Conservation (phyloP, 768 basidiomycete genomes). For the Leccinum truebloodii region DNA sequence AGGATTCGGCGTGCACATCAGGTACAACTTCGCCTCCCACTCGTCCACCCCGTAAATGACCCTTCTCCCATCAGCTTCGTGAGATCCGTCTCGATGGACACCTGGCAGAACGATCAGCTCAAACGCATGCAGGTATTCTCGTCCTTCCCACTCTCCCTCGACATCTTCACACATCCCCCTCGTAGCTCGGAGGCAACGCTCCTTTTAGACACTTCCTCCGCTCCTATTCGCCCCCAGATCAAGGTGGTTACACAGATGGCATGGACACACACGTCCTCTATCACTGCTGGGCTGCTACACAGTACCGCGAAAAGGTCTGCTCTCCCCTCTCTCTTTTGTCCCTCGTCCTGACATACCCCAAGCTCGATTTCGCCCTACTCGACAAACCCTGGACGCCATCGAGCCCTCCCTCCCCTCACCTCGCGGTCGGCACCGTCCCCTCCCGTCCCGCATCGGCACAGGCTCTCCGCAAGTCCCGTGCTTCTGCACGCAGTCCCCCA, state of each 20-base stretch:
- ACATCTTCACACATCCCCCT: constrained; percentile 10
- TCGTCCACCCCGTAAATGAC: background rate
- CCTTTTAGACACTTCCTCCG: constrained; percentile 79
- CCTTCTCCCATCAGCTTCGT: constrained; percentile 62
- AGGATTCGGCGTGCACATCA: constrained; percentile 67
- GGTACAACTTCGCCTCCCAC: constrained; percentile 28
- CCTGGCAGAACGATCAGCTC: constrained; percentile 90
- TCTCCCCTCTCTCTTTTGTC: background rate
- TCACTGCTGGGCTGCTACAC: constrained; percentile 90
- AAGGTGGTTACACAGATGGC: constrained; percentile 67
- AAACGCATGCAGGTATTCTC: constrained; percentile 81
- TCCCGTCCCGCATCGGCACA: constrained; percentile 72
- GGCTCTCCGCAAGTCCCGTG: constrained; percentile 85
- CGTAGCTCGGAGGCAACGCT: constrained; percentile 84
- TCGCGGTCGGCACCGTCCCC: constrained; percentile 40
- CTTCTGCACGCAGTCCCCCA: constrained; percentile 56
- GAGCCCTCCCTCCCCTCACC: constrained; percentile 55
- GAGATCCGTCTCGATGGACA: constrained; percentile 94
- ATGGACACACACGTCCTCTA: constrained; percentile 76
- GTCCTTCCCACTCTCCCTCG: constrained; percentile 5
- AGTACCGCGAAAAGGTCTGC: constrained; percentile 92
- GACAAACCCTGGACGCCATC: constrained; percentile 82
- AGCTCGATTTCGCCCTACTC: constrained; percentile 79
- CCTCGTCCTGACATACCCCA: constrained; percentile 23
- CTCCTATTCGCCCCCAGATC: constrained; percentile 62